Evolutionary conservation across 2,329 filamentous ascomycete genomes (phyloP).

Genomic region (Calonectria pauciramosa): DNA sequence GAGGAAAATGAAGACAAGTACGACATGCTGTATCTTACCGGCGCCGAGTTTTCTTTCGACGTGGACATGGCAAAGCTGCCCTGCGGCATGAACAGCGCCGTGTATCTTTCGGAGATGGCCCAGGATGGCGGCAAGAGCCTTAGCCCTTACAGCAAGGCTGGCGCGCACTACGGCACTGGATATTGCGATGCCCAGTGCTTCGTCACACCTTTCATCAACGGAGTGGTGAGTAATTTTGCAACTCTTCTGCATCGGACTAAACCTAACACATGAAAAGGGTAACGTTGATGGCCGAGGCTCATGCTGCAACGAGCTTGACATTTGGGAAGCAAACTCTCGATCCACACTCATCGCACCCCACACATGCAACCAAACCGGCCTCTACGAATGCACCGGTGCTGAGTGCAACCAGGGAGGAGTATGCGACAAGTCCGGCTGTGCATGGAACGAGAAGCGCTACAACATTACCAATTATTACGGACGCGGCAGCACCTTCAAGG

Average conservation of each 20-base stretch:
- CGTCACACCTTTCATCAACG: slow-evolving; percentile 64
- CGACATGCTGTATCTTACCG: slow-evolving; percentile 71
- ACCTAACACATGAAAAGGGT: slow-evolving; percentile 20
- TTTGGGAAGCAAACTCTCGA: slow-evolving; percentile 66
- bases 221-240: slow-evolving; percentile 52
- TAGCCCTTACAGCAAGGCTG: slow-evolving; percentile 63
- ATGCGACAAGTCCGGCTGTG: slow-evolving; percentile 61
- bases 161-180: slow-evolving; percentile 72
- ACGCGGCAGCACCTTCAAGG: slow-evolving; percentile 42
- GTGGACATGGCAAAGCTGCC: slow-evolving; percentile 75
- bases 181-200: slow-evolving; percentile 75
- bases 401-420: slow-evolving; percentile 55
- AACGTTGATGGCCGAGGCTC: slow-evolving; percentile 47
- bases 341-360: slow-evolving; percentile 63
- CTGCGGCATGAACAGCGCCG: slow-evolving; percentile 77
- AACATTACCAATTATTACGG: slow-evolving; percentile 51
- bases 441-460: slow-evolving; percentile 57
- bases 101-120: slow-evolving; percentile 71
- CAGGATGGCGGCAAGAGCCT: slow-evolving; percentile 70
- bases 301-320: slow-evolving; percentile 69
- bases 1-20: slow-evolving; percentile 67
- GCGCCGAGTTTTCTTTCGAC: slow-evolving; percentile 75
- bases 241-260: background rate
- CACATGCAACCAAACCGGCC: slow-evolving; percentile 59
- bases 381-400: slow-evolving; percentile 59